Conservation (phyloP, 768 basidiomycete species). For the Panellus pusillus region DNA sequence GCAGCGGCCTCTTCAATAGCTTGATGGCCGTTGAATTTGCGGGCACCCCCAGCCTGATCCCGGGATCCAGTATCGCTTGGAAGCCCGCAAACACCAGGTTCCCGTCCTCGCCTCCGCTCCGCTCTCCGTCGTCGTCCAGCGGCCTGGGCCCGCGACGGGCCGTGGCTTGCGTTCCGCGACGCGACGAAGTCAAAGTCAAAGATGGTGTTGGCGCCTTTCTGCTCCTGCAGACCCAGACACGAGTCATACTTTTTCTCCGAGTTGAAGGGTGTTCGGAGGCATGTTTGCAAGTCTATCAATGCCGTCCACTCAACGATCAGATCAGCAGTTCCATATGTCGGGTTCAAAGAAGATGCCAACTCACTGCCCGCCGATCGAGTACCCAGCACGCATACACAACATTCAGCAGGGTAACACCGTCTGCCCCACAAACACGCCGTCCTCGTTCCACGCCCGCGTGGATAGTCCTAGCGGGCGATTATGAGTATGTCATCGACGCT, state of each 20-base stretch:
- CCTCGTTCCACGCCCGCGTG: constrained; percentile 57
- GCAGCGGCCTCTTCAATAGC: constrained; percentile 41
- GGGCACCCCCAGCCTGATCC: constrained; percentile 38
- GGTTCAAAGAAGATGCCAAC: constrained; percentile 24
- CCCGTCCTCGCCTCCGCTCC: constrained; percentile 27
- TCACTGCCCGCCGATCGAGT: constrained; percentile 68
- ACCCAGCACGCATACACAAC: constrained; percentile 70
- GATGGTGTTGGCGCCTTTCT: too few species aligned
- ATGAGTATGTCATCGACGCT: constrained; percentile 21
- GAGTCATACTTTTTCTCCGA: constrained; percentile 88
- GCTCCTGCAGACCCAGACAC: too few species aligned
- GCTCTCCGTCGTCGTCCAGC: too few species aligned
- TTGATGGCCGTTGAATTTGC: constrained; percentile 36
- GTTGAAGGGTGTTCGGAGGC: constrained; percentile 83
- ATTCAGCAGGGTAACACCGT: constrained; percentile 88
- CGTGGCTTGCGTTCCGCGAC: constrained; percentile 23
- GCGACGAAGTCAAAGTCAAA: constrained; percentile 17
- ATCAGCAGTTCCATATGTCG: too few species aligned
- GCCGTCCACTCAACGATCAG: not conserved
- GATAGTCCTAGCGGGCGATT: constrained; percentile 43
- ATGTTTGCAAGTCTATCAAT: constrained; percentile 68
- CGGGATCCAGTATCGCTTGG: constrained; percentile 90
- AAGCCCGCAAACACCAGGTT: constrained; percentile 90
- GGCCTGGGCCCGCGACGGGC: constrained; percentile 12
- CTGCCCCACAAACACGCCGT: constrained; percentile 79